A percentile compares a stretch with the other conserved stretches of the same genome.
Evolutionary conservation across 176 grass and related monocot species (phyloP).

Genomic region (Alloteropsis semialata): DNA sequence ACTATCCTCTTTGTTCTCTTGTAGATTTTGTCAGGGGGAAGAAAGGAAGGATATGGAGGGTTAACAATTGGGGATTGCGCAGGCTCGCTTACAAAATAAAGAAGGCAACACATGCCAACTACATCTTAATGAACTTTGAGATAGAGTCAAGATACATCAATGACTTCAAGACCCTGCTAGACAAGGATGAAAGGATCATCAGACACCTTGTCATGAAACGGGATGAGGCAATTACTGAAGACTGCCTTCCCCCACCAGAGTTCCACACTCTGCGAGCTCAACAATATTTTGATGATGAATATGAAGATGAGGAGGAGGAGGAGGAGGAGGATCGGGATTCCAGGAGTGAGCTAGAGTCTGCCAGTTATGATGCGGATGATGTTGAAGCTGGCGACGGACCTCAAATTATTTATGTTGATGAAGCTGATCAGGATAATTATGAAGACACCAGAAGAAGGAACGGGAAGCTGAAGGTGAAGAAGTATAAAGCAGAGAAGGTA

Average conservation of each 20-base stretch:
- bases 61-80: conserved; percentile 88
- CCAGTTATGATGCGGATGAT: conserved; percentile 33
- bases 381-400: conserved; percentile 33
- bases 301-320: conserved; percentile 32
- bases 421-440: conserved; percentile 33
- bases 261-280: conserved; percentile 54
- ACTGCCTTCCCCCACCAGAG: conserved; percentile 66
- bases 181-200: conserved; percentile 90
- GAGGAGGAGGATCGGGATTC: conserved; percentile 20
- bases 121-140: conserved; percentile 96
- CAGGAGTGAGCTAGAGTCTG: conserved; percentile 14
- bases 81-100: conserved; percentile 88
- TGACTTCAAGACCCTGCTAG: conserved; percentile 83
- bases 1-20: background rate
- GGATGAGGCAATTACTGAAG: conserved; percentile 74
- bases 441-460: conserved; percentile 24
- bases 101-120: conserved; percentile 81
- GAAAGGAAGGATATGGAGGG: conserved; percentile 97
- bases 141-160: conserved; percentile 80
- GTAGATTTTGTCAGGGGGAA: conserved; percentile 85
- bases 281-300: conserved; percentile 55
- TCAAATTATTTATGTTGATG: conserved; percentile 75
- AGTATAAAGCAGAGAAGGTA: conserved; percentile 35
- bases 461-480: conserved; percentile 43
- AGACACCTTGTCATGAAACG: conserved; percentile 82